Evolutionary conservation across 371 early-diverging fungal genomes (phyloP), one percentile per base, ranked within the genome.

Genomic region (Rhizopus stolonifer): DNA sequence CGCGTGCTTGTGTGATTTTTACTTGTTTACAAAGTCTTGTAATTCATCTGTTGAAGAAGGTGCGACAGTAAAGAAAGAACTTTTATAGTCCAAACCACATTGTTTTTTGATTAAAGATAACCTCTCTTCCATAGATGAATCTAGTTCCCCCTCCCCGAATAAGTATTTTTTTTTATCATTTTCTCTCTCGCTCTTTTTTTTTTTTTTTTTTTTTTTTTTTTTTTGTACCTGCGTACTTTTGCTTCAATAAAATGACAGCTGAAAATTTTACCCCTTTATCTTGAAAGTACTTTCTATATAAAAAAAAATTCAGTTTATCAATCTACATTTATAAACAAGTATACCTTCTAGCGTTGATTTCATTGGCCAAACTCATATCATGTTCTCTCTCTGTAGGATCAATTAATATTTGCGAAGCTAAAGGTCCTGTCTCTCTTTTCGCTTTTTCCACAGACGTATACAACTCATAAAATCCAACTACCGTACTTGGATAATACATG

Each of bases 201-300:
- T 52, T 10, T 15, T 15, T 22, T 22, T 40, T n/a, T 14, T 17
- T 25, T n/a, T 25, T 13, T 26, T n/a, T 26, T 24, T 14, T 31
- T 9, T 11, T 3, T 44, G 52, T 75, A 85, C 87, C 84, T 47
- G 67, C 59, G 46, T 81, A 79, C 15, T 71, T 61, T 10, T 65
- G 59, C 39, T 82, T 79, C 19, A 90, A 53, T 3, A 90, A 68
- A 10, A 91, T 59, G 3, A 89, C 86, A 4, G 79, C 85, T 0
- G 87, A 83, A 71, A 89, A 90, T 63, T 86, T 87, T 60, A 88
- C 75, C 2, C 82, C 82, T 50, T 84, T 66, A 11, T 91, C 89
- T 49, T 81, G 79, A 13, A 79, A 73, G 33, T 72, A 76, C 60
- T 85, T 84, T 51, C 89, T 90, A 15, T n/a, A n/a, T n/a, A n/a